Conservation (phyloP, 345 rosid genomes). For the Citrus unshiu region DNA sequence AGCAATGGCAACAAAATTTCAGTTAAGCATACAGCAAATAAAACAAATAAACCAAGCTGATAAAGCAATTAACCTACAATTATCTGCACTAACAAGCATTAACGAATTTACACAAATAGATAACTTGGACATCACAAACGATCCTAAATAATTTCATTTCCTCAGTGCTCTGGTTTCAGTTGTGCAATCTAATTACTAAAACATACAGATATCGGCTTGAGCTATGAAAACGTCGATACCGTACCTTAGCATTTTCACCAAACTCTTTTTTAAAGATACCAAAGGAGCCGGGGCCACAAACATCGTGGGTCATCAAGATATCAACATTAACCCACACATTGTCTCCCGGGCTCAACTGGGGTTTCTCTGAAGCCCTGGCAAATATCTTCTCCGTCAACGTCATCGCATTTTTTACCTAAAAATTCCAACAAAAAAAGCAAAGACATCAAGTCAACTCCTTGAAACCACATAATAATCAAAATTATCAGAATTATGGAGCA, state of each 20-base stretch:
- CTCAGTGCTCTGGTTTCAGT: not conserved
- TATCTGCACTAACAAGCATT: not conserved
- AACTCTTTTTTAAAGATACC: slow-evolving; percentile 93
- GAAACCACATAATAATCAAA: not conserved
- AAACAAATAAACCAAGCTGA: not conserved
- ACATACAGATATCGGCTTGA: not conserved
- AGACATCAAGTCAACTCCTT: not conserved
- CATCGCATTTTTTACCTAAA: slow-evolving; percentile 88
- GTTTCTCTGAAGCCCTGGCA: slow-evolving; percentile 75
- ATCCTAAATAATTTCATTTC: not conserved
- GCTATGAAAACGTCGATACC: slow-evolving; percentile 8
- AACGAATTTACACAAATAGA: not conserved
- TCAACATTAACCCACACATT: slow-evolving; percentile 94
- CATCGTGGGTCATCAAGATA: slow-evolving; percentile 95
- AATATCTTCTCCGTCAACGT: slow-evolving; percentile 97
- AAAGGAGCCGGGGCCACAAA: slow-evolving; percentile 91
- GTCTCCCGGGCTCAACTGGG: slow-evolving; percentile 78
- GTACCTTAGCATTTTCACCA: slow-evolving; percentile 77
- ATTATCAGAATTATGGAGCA: not conserved
- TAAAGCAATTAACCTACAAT: not conserved
- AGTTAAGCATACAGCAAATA: not conserved
- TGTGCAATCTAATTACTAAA: not conserved
- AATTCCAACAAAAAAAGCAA: not conserved
- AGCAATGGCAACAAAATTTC: not conserved
- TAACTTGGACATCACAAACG: not conserved